Evolutionary conservation across 495 filamentous ascomycete species (phyloP), one percentile per base, ranked within the genome.

Genomic region (Annulohypoxylon nitens): DNA sequence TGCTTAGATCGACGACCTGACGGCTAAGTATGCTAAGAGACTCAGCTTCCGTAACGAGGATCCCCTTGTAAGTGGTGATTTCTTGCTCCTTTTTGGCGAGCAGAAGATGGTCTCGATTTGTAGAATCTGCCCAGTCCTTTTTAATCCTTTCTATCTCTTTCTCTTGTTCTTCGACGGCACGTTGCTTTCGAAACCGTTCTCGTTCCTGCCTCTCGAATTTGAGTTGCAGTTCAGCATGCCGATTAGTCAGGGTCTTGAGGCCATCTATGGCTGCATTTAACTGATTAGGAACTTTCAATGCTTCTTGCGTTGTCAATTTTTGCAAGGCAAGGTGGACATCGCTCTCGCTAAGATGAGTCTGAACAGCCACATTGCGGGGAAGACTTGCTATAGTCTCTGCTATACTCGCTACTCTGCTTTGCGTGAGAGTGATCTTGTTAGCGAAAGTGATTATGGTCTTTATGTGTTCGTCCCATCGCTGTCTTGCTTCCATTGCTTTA

Each of bases 21-120:
- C 34, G 18, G 25, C 26, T 16, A 9, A 63, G 60, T 11, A 61
- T 30, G 10, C 36, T 10, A 10, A 70, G 65, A 34, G 47, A 51
- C 12, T 60, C 50, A 16, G 33, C 45, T 39, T 75, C 71, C 23
- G 67, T 63, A 36, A 73, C 25, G 10, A 75, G 34, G 14, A 67
- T 25, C 23, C 3, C 45, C 36, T 47, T 54, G 8, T 61, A 53
- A 1, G 47, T 69, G 16, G 47, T 12, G 6, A 69, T 69, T 53
- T 69, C 66, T 2, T 33, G 47, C 25, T 69, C 57, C 6, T 39
- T 53, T 14, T 48, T 25, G 2, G 47, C 8, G 14, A 69, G 36
- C 23, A 45, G 45, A 9, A 61, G 45, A 20, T 50, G 33, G 3
- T 62, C 30, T 2, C 25, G 33, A 36, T 62, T 48, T 10, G 61